Conservation (phyloP, 2,329 filamentous ascomycete species). For the Mycosphaerella sp. region DNA sequence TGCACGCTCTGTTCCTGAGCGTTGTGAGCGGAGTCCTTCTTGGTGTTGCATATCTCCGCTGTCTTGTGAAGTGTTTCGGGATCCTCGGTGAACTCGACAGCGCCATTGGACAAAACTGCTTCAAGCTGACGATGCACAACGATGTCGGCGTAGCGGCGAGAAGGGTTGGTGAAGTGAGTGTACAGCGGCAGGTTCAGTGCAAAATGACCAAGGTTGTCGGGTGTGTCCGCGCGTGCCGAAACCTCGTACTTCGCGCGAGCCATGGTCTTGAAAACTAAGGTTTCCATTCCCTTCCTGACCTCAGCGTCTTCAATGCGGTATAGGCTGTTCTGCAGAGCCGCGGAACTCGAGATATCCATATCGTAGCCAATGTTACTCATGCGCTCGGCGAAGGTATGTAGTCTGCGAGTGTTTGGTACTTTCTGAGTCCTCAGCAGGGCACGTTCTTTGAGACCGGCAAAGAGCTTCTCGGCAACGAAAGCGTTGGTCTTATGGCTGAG, state of each 20-base stretch:
- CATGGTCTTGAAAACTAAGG: conserved; percentile 89
- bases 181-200: conserved; percentile 87
- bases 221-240: conserved; percentile 65
- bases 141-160: conserved; percentile 88
- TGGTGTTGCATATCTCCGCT: conserved; percentile 92
- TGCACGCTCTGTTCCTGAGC: conserved; percentile 98
- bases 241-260: conserved; percentile 93
- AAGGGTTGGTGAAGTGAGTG: conserved; percentile 96
- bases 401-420: conserved; percentile 76
- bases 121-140: conserved; percentile 94
- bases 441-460: conserved; percentile 75
- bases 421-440: conserved; percentile 83
- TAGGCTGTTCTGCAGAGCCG: conserved; percentile 84
- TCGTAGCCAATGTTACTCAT: conserved; percentile 89
- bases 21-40: conserved; percentile 96
- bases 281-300: conserved; percentile 96
- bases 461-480: conserved; percentile 79
- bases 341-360: conserved; percentile 83
- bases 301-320: conserved; percentile 88
- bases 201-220: conserved; percentile 75
- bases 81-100: conserved; percentile 81
- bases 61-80: conserved; percentile 84
- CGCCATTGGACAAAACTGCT: conserved; percentile 71
- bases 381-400: conserved; percentile 84
- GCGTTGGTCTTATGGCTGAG: conserved; percentile 88